Evolutionary conservation across 108 stramenopile genomes (phyloP).

Genomic region (Aurantiochytrium sp.): DNA sequence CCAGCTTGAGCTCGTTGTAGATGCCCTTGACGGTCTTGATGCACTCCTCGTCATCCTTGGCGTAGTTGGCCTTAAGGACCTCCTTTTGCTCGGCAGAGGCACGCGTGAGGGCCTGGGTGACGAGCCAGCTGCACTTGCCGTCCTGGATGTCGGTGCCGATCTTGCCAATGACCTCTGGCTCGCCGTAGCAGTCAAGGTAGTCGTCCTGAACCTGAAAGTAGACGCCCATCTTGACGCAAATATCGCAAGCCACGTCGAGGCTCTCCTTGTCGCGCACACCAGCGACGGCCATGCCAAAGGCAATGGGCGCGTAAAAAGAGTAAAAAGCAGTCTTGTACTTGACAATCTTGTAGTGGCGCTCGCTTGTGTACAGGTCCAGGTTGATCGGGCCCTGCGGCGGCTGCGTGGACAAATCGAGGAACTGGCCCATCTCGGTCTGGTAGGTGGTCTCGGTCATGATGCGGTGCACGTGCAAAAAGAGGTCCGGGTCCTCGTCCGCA

Average conservation of each 20-base stretch:
- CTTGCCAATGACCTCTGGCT: slow-evolving; percentile 87
- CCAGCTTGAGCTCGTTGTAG: slow-evolving; percentile 72
- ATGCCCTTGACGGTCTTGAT: slow-evolving; percentile 70
- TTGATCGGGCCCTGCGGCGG: slow-evolving; percentile 41
- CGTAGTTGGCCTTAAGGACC: slow-evolving; percentile 71
- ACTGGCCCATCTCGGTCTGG: slow-evolving; percentile 94
- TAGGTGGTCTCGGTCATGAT: slow-evolving; percentile 65
- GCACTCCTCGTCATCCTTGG: slow-evolving; percentile 59
- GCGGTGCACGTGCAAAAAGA: slow-evolving; percentile 66
- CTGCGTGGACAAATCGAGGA: slow-evolving; percentile 68
- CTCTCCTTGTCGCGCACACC: slow-evolving; percentile 31
- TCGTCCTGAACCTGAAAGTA: slow-evolving; percentile 99
- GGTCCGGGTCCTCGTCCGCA: slow-evolving; percentile 49
- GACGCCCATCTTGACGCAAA: slow-evolving; percentile 79
- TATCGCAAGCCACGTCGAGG: slow-evolving; percentile 50
- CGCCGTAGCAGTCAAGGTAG: slow-evolving; percentile 90
- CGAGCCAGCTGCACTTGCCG: slow-evolving; percentile 97
- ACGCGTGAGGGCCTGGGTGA: slow-evolving; percentile 69
- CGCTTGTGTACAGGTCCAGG: slow-evolving; percentile 66
- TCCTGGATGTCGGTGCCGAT: slow-evolving; percentile 99
- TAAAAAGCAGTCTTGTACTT: slow-evolving; percentile 99
- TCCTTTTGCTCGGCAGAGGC: slow-evolving; percentile 48
- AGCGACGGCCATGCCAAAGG: slow-evolving; percentile 62
- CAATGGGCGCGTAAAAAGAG: slow-evolving; percentile 87
- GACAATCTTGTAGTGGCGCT: slow-evolving; percentile 79